Base-by-base conservation (phyloP, 768 basidiomycete species). In the Trametes punicea region DNA sequence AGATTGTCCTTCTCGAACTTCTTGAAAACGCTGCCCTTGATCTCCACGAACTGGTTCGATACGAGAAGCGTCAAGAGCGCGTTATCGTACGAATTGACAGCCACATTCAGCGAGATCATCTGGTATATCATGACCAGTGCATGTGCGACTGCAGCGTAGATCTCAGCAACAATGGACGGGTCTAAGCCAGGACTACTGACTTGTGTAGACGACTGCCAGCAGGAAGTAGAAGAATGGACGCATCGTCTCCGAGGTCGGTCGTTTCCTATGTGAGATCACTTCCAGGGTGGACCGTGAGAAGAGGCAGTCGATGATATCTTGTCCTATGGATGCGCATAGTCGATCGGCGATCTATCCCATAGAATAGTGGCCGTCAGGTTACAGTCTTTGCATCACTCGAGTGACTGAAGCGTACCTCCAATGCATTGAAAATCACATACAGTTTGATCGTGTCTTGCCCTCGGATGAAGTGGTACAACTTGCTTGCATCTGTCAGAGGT, bases 11-110 rank as follows among this genome's bases (percentile, higher is more conserved):
- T 99, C 69, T 98, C 97, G 65, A 99, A 98, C 69, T 89, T 98
- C 73, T 98, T 99, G 83, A 99, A 99, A 2, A 99, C 97, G 68
- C 91, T 93, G 30, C 96, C 95, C 73, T 99, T 99, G 71, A 98
- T 98, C 73, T 99, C 97, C 30, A 98, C 96, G 65, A 99, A 98
- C 70, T 99, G 97, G 67, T 98, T 99, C 41, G 93, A 97, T 41
- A 99, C 85, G 7, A 99, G 80, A 0, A 99, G 80, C 0, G 95
- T 97, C 36, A 99, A 78, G 6, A 99, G 82, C 2, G 96, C 88
- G 64, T 98, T 90, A 69, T 98, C 95, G 70, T 96, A 99, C 16
- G 94, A 96, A 73, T 98, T 98, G 67, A 99, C 89, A 4, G 97
- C 96, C 31, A 99, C 96, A 61, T 98, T 98, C 54, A 99, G 79